Conservation (phyloP, 2,329 filamentous ascomycete genomes). For the Aspergillus transmontanensis region DNA sequence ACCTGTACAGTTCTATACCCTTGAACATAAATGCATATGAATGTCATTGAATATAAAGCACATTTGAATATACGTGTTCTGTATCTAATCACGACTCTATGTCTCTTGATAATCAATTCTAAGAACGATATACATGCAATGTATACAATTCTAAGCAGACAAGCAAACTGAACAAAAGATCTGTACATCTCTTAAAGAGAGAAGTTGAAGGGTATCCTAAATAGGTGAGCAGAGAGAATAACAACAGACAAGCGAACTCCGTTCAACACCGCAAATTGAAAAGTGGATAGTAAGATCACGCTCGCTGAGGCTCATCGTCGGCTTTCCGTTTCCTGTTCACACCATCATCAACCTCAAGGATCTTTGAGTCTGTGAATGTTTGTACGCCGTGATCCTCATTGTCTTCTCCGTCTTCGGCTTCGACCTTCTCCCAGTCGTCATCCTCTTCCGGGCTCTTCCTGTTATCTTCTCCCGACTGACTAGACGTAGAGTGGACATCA, state of each 20-base stretch:
- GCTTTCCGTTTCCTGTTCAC: constrained; percentile 33
- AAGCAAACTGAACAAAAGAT: not conserved
- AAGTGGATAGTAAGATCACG: constrained; percentile 13
- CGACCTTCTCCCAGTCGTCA: constrained; percentile 48
- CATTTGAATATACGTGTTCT: not conserved
- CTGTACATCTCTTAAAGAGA: constrained; percentile 2
- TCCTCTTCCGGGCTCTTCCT: constrained; percentile 29
- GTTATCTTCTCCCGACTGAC: not conserved
- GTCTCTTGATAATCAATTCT: not conserved
- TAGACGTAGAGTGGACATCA: not conserved
- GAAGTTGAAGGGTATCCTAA: constrained; percentile 12
- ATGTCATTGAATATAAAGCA: constrained; percentile 10
- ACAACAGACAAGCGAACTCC: constrained; percentile 2
- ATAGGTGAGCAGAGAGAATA: not conserved
- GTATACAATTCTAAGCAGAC: constrained; percentile 6
- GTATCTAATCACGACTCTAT: constrained; percentile 2
- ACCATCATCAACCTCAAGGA: constrained; percentile 29
- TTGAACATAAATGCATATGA: constrained; percentile 7
- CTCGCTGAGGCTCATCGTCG: constrained; percentile 28
- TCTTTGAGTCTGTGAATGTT: constrained; percentile 35
- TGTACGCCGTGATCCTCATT: constrained; percentile 35
- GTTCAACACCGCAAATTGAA: not conserved
- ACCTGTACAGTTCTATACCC: constrained; percentile 5
- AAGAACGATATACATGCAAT: constrained; percentile 1
- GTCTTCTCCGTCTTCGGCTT: constrained; percentile 38